Conservation (phyloP, 2,329 filamentous ascomycete genomes). For the Microdochium trichocladiopsis region DNA sequence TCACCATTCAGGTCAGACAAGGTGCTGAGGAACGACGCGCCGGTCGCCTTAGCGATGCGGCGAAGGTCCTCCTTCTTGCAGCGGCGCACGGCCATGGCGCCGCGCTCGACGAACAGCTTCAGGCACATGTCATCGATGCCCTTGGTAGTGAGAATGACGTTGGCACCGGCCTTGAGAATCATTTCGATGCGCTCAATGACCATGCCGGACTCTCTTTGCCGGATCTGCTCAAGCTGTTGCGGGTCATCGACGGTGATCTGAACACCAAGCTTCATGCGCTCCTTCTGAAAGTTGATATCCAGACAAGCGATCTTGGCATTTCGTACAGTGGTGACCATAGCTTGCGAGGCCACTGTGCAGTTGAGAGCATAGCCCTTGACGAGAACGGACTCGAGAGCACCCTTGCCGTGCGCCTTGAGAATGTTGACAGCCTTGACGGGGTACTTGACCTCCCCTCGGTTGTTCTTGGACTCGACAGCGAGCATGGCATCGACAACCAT, state of each 20-base stretch:
- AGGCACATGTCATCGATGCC: conserved; percentile 94
- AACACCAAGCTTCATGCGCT: conserved; percentile 97
- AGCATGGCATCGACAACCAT: conserved; percentile 97
- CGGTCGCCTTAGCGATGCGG: conserved; percentile 92
- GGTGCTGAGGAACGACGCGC: conserved; percentile 86
- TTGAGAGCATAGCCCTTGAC: conserved; percentile 97
- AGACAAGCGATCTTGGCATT: conserved; percentile 96
- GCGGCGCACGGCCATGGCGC: conserved; percentile 89
- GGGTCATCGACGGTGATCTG: conserved; percentile 98
- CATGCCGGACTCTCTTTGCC: conserved; percentile 86
- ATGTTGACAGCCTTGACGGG: conserved; percentile 99
- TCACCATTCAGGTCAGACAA: conserved; percentile 96
- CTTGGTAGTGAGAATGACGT: conserved; percentile 95
- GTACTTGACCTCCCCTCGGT: conserved; percentile 86
- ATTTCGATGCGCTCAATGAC: conserved; percentile 91
- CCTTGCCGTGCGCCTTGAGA: conserved; percentile 96
- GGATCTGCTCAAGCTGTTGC: conserved; percentile 94
- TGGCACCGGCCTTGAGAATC: conserved; percentile 95
- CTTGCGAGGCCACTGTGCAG: conserved; percentile 96
- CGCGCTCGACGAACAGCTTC: conserved; percentile 90
- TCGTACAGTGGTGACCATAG: conserved; percentile 86
- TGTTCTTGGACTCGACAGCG: conserved; percentile 89
- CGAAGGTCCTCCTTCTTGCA: conserved; percentile 98
- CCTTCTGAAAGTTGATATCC: conserved; percentile 98
- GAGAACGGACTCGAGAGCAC: conserved; percentile 76